These are phyloP conservation scores for Monilinia laxa DNA, from an alignment of 2,329 filamentous ascomycete species.

Conservation along the genomic window DNA sequence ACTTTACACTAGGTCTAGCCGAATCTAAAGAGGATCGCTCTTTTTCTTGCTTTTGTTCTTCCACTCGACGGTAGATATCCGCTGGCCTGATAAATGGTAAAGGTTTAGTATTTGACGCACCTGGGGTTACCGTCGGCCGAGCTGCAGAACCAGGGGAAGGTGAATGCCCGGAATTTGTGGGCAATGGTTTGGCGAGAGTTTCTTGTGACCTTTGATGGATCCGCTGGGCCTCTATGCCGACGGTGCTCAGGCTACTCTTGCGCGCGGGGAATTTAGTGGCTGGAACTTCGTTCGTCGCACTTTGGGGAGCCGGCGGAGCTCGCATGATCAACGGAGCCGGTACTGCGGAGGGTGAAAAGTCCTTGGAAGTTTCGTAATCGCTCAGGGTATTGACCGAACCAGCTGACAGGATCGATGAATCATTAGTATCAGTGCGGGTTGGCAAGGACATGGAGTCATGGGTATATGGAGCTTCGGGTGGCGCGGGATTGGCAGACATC, in stretches of 20 bases:
- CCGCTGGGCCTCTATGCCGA: conserved; percentile 37
- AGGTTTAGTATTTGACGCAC: conserved; percentile 51
- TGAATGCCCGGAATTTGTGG: conserved; percentile 38
- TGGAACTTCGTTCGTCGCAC: conserved; percentile 37
- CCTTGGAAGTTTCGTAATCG: conserved; percentile 45
- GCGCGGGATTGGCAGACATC: conserved; percentile 16
- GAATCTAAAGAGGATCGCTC: conserved; percentile 61
- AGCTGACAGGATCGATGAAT: conserved; percentile 29
- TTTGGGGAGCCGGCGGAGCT: conserved; percentile 43
- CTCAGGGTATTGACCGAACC: conserved; percentile 35
- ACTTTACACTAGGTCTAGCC: conserved; percentile 56
- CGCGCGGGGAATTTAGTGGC: conserved; percentile 55
- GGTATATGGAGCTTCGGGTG: conserved; percentile 3
- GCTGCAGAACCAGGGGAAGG: conserved; percentile 43
- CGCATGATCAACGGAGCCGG: conserved; percentile 50
- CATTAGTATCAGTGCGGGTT: conserved; percentile 25
- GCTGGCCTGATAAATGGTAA: conserved; percentile 68
- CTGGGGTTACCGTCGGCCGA: conserved; percentile 40
- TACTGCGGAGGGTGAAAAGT: conserved; percentile 54
- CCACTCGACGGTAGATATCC: conserved; percentile 73
- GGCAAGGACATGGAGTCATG: neutral
- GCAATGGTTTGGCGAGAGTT: conserved; percentile 37
- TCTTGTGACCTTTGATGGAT: conserved; percentile 27
- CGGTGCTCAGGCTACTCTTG: conserved; percentile 58
- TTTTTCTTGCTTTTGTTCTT: conserved; percentile 62